These are phyloP conservation scores for Cyberlindnera samutprakarnensis DNA, from an alignment of 805 yeast genomes.

Conservation along the genomic window DNA sequence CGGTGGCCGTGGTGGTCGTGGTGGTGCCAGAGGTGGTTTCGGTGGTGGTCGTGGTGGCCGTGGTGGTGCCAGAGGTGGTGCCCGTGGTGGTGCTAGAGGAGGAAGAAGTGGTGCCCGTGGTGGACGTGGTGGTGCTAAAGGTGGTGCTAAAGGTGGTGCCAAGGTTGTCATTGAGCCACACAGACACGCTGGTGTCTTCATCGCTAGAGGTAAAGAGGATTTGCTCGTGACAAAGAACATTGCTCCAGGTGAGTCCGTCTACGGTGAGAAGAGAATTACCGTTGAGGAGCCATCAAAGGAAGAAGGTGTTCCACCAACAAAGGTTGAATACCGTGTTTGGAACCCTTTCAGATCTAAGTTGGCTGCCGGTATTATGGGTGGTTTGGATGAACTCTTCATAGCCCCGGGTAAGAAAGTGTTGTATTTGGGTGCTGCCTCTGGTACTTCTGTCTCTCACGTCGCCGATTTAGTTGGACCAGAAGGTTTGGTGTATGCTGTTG, in stretches of 20 bases:
- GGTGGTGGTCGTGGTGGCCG: slow-evolving; percentile 40
- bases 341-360: slow-evolving; percentile 99
- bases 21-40: slow-evolving; percentile 27
- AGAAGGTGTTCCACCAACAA: slow-evolving; percentile 84
- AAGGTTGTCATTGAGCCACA: slow-evolving; percentile 98
- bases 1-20: slow-evolving; percentile 35
- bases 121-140: slow-evolving; percentile 64
- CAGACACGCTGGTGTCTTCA: slow-evolving; percentile 97
- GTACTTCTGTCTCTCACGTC: slow-evolving; percentile 98
- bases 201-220: slow-evolving; percentile 99
- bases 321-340: slow-evolving; percentile 99
- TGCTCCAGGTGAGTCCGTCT: slow-evolving; percentile 98
- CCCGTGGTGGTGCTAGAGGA: slow-evolving; percentile 44
- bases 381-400: slow-evolving; percentile 94
- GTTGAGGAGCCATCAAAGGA: slow-evolving; percentile 89
- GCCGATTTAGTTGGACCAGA: slow-evolving; percentile 98
- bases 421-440: slow-evolving; percentile 98
- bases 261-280: slow-evolving; percentile 95
- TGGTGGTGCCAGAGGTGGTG: slow-evolving; percentile 40
- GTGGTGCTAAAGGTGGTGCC: slow-evolving; percentile 88
- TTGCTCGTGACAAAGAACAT: slow-evolving; percentile 91
- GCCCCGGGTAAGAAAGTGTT: slow-evolving; percentile 97
- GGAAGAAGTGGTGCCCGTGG: slow-evolving; percentile 48
- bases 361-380: slow-evolving; percentile 99
- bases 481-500: slow-evolving; percentile 98